Evolutionary conservation across 306 rosid genomes (phyloP), one percentile per base, ranked within the genome.

Genomic region (Prunus fruticosa): DNA sequence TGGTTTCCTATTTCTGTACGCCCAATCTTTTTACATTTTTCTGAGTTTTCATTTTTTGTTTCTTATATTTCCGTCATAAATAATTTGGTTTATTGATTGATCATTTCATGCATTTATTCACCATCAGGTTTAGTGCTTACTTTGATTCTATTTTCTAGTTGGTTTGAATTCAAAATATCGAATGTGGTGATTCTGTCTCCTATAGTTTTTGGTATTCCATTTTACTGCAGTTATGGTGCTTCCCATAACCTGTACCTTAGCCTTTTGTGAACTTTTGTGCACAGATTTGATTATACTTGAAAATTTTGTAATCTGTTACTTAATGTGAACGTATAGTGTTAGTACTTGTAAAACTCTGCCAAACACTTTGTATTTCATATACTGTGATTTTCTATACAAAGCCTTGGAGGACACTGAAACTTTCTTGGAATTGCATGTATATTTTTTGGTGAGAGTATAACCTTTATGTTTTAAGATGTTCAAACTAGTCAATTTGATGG

Each of bases 141-240:
- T 77, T 49, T 62, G 64, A 7, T 78, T 19, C 61, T 32, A 30
- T 19, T n/a, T 76, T 57, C 45, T 13, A 12, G n/a, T 76, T 57
- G 9, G 23, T 76, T 76, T 56, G 9, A n/a, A 41, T 76, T n/a
- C 22, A 43, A 11, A 18, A 57, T 20, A 25, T 13, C 54, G 38
- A 34, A 25, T 67, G 43, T 12, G 27, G 32, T 47, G 34, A 46
- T 54, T 76, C 18, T 41, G 57, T 22, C 65, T n/a, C 13, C 64
- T n/a, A 14, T 11, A 8, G 18, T 7, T 9, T 67, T 58, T 67
- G n/a, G 49, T 53, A 57, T 41, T 76, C 7, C 7, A 32, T 58
- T 47, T 11, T 67, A 22, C 43, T 66, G 49, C 32, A 43, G 8
- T 38, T 45, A 41, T 16, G 74, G 8, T 27, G 27, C 28, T 58